Evolutionary conservation across 2,329 filamentous ascomycete genomes (phyloP).

Genomic region (Colletotrichum tamarilloi): DNA sequence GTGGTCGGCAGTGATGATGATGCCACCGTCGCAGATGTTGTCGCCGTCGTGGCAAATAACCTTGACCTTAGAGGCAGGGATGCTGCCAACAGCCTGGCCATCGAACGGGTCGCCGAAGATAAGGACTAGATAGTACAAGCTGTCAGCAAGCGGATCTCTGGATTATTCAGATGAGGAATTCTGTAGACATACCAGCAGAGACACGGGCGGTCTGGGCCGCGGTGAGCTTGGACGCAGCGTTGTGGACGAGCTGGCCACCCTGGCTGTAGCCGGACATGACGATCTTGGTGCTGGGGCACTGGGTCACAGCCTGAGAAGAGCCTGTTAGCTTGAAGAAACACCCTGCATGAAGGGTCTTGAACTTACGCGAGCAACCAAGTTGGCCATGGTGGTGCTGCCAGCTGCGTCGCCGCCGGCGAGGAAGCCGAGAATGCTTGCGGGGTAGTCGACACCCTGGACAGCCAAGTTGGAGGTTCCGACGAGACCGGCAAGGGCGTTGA

Average conservation of each 20-base stretch:
- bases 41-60: conserved; percentile 48
- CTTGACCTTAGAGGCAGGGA: conserved; percentile 22
- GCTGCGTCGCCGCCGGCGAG: conserved; percentile 55
- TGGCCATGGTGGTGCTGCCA: conserved; percentile 56
- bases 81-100: conserved; percentile 12
- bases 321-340: background rate
- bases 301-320: conserved; percentile 45
- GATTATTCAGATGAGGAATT: too few relatives aligned
- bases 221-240: conserved; percentile 50
- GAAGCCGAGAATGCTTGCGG: conserved; percentile 57
- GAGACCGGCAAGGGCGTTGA: conserved; percentile 52
- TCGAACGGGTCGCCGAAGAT: conserved; percentile 36
- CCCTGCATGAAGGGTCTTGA: background rate
- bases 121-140: conserved; percentile 30
- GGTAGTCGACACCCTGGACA: conserved; percentile 66
- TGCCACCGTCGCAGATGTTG: conserved; percentile 44
- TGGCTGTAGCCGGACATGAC: conserved; percentile 62
- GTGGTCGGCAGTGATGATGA: conserved; percentile 41
- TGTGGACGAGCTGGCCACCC: conserved; percentile 53
- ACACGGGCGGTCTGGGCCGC: conserved; percentile 47
- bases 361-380: conserved; percentile 10
- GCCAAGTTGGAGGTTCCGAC: conserved; percentile 57
- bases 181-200: conserved; percentile 38
- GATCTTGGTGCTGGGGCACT: conserved; percentile 58
- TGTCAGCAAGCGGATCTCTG: background rate